Base-by-base conservation (phyloP, 345 rosid genomes). In the Salix arbutifolia region DNA sequence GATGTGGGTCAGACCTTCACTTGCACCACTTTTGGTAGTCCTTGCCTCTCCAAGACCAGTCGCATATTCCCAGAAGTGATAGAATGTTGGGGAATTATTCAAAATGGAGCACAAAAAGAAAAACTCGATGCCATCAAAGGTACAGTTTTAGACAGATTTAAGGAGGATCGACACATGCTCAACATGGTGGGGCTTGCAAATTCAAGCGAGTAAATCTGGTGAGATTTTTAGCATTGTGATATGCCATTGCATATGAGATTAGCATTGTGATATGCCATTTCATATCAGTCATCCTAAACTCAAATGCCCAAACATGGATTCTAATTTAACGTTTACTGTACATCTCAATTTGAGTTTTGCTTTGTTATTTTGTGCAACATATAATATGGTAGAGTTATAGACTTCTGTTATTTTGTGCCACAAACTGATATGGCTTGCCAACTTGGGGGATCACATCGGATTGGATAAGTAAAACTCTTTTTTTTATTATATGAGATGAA, bases 81-180 rank as follows among this genome's bases (percentile, higher is more conserved):
- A 18, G 99, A 95, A 87, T 91, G 97, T 79, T 95, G 99, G 97
- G 97, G 94, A 66, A 76, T 91, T 65, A 80, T 87, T 44, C 88
- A 83, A 25, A 76, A 80, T 62, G 74, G 77, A 7, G 62, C 40
- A 53, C 84, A 78, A 65, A 86, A 85, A 60, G 88, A 88, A 44
- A 86, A 78, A 68, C 82, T 79, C 0, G 89, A 85, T 50, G 86
- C 76, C 4, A 42, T 74, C 21, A 88, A 67, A 84, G 90, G 93
- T 42, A 84, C 93, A 0, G 86, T 90, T 18, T 67, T 90, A 42
- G 97, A 95, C 21, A 89, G 97, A 76, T 93, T 90, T 67, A 92
- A 90, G 80, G 97, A 95, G 83, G 97, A 95, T 40, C 90, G 90
- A 56, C 82, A 92, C 83, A 89, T 95, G 98, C 95, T 94, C 66